These are phyloP conservation scores for Populus pruinosa DNA, from an alignment of 345 rosid species.

Conservation along the genomic window DNA sequence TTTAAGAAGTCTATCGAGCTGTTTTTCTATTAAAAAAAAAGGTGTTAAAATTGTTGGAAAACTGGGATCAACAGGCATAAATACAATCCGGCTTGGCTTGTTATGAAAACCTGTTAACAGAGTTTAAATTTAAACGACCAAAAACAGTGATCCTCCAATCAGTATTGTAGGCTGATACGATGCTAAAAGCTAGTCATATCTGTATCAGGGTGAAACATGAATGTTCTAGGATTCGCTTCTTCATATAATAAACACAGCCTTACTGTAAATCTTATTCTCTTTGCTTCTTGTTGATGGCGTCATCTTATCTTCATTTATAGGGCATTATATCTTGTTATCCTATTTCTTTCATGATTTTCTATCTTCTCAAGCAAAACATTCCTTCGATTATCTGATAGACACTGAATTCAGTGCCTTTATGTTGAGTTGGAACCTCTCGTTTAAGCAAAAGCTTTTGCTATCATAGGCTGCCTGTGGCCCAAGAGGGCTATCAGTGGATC, in stretches of 20 bases:
- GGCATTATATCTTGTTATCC: neutral
- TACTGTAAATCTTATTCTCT: neutral
- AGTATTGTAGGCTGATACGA: neutral
- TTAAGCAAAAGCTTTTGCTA: neutral
- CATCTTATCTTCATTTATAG: neutral
- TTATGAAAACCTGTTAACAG: neutral
- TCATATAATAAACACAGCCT: neutral
- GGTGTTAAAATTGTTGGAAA: too few species aligned
- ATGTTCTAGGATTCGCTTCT: neutral
- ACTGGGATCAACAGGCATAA: too few species aligned
- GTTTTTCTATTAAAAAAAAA: too few species aligned
- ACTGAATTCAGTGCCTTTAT: neutral
- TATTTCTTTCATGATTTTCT: constrained; percentile 1
- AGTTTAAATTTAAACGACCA: neutral
- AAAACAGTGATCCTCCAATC: neutral
- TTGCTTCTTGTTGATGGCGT: neutral
- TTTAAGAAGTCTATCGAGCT: too few species aligned
- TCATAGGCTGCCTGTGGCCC: too few species aligned
- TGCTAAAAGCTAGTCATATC: neutral
- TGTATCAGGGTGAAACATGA: neutral
- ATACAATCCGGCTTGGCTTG: too few species aligned
- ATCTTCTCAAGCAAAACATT: neutral
- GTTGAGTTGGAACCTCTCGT: neutral
- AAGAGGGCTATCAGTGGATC: too few species aligned
- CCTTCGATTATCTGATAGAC: too few species aligned